These are phyloP conservation scores for Tetraselmis chui DNA, from an alignment of 139 green algal genomes.

Conservation along the genomic window DNA sequence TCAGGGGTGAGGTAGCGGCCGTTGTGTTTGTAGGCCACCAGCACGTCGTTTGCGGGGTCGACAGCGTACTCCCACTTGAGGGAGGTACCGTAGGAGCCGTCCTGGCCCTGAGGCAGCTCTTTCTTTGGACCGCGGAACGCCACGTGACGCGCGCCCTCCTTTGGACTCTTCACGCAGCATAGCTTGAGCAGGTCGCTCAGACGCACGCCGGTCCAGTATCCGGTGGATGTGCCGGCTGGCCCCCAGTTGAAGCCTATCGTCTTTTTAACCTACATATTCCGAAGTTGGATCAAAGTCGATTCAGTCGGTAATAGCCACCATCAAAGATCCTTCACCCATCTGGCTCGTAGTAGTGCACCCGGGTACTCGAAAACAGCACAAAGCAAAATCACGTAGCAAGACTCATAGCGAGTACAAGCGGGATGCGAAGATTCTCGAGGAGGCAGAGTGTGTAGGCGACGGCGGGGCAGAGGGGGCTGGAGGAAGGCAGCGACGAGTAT, in stretches of 20 bases:
- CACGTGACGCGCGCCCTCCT: slow-evolving; percentile 46
- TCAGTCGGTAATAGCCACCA: not conserved
- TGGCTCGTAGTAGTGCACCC: too few species aligned
- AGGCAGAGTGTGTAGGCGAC: too few species aligned
- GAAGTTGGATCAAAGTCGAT: not conserved
- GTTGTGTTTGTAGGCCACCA: slow-evolving; percentile 78
- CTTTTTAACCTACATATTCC: slow-evolving; percentile 71
- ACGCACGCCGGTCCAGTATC: slow-evolving; percentile 88
- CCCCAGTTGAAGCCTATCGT: slow-evolving; percentile 93
- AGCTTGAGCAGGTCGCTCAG: slow-evolving; percentile 74
- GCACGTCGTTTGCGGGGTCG: slow-evolving; percentile 62
- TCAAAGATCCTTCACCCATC: not conserved
- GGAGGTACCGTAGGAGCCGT: slow-evolving; percentile 66
- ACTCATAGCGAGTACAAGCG: too few species aligned
- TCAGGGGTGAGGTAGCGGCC: slow-evolving; percentile 47
- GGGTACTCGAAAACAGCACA: too few species aligned
- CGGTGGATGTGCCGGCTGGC: slow-evolving; percentile 53
- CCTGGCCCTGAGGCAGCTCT: slow-evolving; percentile 73
- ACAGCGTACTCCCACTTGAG: slow-evolving; percentile 55
- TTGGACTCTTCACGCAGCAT: slow-evolving; percentile 38
- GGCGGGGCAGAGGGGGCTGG: too few species aligned
- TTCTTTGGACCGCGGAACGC: slow-evolving; percentile 66
- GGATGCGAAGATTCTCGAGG: too few species aligned
- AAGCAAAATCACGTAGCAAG: too few species aligned
- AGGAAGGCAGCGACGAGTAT: not conserved